A percentile compares a stretch with the other conserved stretches of the same genome.
Evolutionary conservation across 108 stramenopile species (phyloP).

Genomic region (Chaetoceros tenuissimus): DNA sequence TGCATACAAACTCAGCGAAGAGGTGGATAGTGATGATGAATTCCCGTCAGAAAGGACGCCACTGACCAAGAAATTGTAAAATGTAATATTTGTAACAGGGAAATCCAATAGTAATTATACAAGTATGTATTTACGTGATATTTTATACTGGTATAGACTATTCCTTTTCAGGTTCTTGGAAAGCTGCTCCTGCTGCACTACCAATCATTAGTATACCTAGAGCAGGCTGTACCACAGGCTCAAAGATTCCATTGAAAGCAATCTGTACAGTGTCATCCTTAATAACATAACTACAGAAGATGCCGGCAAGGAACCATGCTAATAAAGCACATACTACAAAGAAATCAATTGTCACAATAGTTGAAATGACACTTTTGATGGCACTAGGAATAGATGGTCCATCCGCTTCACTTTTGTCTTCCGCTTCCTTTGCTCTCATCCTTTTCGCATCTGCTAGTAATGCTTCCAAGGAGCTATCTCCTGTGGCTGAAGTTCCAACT

Average conservation of each 20-base stretch:
- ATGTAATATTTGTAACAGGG: no score
- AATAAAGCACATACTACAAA: constrained; percentile 81
- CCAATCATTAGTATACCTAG: constrained; percentile 87
- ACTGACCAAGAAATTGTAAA: no score
- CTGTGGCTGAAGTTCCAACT: neutral
- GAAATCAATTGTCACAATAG: constrained; percentile 87
- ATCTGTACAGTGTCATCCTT: constrained; percentile 84
- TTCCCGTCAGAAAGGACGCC: no score
- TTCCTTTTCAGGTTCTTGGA: neutral
- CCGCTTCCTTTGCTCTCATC: constrained; percentile 34
- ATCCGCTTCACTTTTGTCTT: constrained; percentile 6
- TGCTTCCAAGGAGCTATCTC: constrained; percentile 50
- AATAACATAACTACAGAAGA: constrained; percentile 66
- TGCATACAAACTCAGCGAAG: no score
- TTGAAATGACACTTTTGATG: constrained; percentile 57
- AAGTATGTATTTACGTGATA: no score
- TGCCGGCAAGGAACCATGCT: constrained; percentile 84
- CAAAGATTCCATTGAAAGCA: constrained; percentile 79
- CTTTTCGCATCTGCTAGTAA: constrained; percentile 58
- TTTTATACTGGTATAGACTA: no score
- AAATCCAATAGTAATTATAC: no score
- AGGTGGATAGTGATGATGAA: no score
- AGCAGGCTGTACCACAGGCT: constrained; percentile 72
- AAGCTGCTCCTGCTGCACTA: constrained; percentile 39
- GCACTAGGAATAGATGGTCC: constrained; percentile 19